A percentile compares a stretch with the other conserved stretches of the same genome.
These are phyloP conservation scores for Pseudonitzschia multiseries DNA, from an alignment of 108 stramenopile genomes.

Conservation along the genomic window DNA sequence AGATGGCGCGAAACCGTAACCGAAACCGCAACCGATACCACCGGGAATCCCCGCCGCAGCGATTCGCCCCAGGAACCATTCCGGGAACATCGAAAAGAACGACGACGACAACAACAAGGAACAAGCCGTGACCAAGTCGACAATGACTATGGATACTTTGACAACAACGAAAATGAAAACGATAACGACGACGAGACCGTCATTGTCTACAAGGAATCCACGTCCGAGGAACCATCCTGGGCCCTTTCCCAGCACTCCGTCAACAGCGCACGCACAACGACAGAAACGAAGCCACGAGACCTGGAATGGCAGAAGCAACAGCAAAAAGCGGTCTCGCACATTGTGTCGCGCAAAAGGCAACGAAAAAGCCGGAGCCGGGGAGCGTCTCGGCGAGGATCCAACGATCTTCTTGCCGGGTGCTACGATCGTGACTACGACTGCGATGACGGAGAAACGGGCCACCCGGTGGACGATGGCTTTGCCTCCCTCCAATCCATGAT, in stretches of 20 bases:
- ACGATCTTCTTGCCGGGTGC: background rate
- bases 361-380: background rate
- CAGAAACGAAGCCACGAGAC: background rate
- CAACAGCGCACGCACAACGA: background rate
- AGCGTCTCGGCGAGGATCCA: background rate
- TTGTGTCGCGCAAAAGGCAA: background rate
- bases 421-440: background rate
- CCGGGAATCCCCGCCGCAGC: too few relatives aligned
- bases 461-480: slow-evolving; percentile 20
- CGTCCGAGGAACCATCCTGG: background rate
- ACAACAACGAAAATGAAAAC: background rate
- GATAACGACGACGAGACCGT: slow-evolving; percentile 20
- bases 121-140: too few relatives aligned
- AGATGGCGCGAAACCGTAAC: too few relatives aligned
- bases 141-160: too few relatives aligned
- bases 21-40: too few relatives aligned
- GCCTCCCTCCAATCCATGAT: slow-evolving; percentile 24
- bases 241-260: slow-evolving; percentile 1
- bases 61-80: too few relatives aligned
- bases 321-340: background rate
- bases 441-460: background rate
- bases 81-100: too few relatives aligned
- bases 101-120: too few relatives aligned
- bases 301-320: background rate
- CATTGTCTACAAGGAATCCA: slow-evolving; percentile 23